Evolutionary conservation across 768 basidiomycete genomes (phyloP).

Genomic region (Collybia sp.): DNA sequence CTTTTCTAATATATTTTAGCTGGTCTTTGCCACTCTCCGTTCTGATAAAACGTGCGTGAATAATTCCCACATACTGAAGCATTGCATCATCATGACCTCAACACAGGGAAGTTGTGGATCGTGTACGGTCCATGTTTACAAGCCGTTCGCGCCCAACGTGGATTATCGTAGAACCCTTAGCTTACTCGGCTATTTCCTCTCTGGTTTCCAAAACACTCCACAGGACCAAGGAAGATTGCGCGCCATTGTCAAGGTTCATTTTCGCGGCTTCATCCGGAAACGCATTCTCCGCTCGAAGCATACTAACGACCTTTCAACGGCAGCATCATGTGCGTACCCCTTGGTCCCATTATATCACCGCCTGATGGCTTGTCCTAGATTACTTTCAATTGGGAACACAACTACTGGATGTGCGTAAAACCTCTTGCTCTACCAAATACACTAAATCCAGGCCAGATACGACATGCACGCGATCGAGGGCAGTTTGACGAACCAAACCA

Average conservation of each 20-base stretch:
- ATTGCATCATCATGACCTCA: constrained; percentile 1
- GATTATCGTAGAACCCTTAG: constrained; percentile 61
- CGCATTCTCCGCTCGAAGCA: constrained; percentile 63
- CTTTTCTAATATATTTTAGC: constrained; percentile 26
- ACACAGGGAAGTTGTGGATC: constrained; percentile 39
- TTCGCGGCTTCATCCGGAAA: constrained; percentile 60
- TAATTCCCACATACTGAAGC: background rate
- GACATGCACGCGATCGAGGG: constrained; percentile 53
- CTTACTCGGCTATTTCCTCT: constrained; percentile 48
- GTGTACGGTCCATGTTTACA: constrained; percentile 53
- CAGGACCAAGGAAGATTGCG: constrained; percentile 50
- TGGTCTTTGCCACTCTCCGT: constrained; percentile 60
- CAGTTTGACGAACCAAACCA: constrained; percentile 45
- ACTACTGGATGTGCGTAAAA: constrained; percentile 59
- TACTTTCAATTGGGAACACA: constrained; percentile 58
- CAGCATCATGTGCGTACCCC: constrained; percentile 48
- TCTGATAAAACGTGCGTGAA: constrained; percentile 48
- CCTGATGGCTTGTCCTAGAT: constrained; percentile 35
- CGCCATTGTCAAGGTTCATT: constrained; percentile 49
- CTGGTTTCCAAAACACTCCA: constrained; percentile 64
- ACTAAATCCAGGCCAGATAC: constrained; percentile 30
- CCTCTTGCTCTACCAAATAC: background rate
- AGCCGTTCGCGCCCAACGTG: constrained; percentile 57
- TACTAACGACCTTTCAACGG: constrained; percentile 58
- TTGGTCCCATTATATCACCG: background rate